Conservation (phyloP, 495 filamentous ascomycete genomes). For the Rhypophila decipiens region DNA sequence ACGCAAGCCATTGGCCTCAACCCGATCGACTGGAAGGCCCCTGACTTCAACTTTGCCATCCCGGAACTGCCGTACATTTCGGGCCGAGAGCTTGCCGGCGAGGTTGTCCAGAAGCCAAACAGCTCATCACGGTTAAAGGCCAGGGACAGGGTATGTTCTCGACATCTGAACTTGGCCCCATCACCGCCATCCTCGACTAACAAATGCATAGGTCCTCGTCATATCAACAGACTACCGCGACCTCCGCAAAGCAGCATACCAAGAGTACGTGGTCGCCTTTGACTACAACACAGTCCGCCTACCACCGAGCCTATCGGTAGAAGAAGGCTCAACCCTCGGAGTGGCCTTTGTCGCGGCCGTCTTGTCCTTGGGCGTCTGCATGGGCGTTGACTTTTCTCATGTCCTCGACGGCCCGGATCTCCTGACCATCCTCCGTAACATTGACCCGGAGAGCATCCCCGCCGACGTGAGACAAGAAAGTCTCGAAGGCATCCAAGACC, state of each 20-base stretch:
- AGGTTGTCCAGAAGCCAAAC: constrained; percentile 44
- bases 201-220: constrained; percentile 39
- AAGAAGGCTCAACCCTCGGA: constrained; percentile 53
- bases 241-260: constrained; percentile 60
- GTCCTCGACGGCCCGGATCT: constrained; percentile 49
- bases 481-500: constrained; percentile 35
- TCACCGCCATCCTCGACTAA: too few relatives aligned
- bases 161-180: background rate
- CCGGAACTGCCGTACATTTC: constrained; percentile 60
- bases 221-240: constrained; percentile 69
- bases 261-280: constrained; percentile 59
- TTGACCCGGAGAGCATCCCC: constrained; percentile 37
- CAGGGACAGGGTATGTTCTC: constrained; percentile 43
- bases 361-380: constrained; percentile 52
- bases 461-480: constrained; percentile 50
- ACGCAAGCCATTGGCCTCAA: constrained; percentile 58
- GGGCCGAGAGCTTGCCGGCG: constrained; percentile 57
- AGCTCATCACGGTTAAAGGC: constrained; percentile 38
- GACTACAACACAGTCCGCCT: constrained; percentile 58
- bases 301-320: constrained; percentile 38
- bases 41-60: constrained; percentile 61
- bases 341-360: constrained; percentile 59
- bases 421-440: constrained; percentile 30
- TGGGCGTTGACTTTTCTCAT: constrained; percentile 52
- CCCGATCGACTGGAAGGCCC: constrained; percentile 69